These are phyloP conservation scores for Macrocybe gigantea DNA, from an alignment of 768 basidiomycete genomes.

Conservation along the genomic window DNA sequence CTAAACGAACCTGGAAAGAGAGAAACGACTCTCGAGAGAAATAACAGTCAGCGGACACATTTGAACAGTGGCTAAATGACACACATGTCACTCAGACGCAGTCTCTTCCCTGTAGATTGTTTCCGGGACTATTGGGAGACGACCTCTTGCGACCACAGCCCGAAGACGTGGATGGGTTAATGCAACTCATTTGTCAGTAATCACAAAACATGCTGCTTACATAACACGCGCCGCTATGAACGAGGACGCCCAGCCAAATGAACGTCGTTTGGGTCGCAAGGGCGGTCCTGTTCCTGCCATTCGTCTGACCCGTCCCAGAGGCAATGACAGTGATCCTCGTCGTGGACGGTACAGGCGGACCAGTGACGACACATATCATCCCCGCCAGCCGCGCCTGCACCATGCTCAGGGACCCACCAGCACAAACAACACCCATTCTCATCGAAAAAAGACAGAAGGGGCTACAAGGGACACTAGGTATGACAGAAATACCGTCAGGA, in stretches of 20 bases:
- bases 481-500: too few relatives aligned
- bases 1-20: constrained; percentile 3
- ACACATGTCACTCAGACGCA: too few relatives aligned
- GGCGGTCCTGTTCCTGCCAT: constrained; percentile 8
- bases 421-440: too few relatives aligned
- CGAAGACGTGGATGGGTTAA: neutral
- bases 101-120: too few relatives aligned
- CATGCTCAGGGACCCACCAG: too few relatives aligned
- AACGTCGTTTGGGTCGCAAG: constrained; percentile 7
- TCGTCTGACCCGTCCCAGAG: neutral
- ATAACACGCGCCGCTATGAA: constrained; percentile 10
- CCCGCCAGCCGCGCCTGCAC: too few relatives aligned
- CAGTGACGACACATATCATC: too few relatives aligned
- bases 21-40: neutral
- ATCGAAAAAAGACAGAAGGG: too few relatives aligned
- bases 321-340: constrained; percentile 1
- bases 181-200: constrained; percentile 1
- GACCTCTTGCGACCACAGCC: neutral
- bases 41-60: too few relatives aligned
- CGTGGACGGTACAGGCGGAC: neutral
- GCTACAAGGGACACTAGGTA: too few relatives aligned
- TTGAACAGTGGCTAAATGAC: too few relatives aligned
- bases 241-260: constrained; percentile 14
- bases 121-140: too few relatives aligned
- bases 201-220: neutral